Conservation (phyloP, 1,284 basidiomycete genomes). For the Marasmius oreades region DNA sequence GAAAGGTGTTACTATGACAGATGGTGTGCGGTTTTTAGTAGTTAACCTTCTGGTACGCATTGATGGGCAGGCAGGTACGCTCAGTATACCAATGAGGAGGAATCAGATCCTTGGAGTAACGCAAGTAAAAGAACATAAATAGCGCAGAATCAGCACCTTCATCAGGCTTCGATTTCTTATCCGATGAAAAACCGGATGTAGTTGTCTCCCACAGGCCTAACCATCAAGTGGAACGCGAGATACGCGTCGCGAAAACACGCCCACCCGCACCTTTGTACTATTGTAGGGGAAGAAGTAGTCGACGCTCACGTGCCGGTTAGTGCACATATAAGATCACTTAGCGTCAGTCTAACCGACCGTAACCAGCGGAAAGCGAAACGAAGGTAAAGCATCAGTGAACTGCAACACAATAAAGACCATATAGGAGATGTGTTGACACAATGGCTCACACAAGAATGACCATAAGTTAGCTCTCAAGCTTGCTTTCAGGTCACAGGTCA, state of each 20-base stretch:
- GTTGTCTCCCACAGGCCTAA: conserved; percentile 21
- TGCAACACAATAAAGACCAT: background rate
- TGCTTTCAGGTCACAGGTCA: conserved; percentile 12
- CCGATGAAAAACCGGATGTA: conserved; percentile 12
- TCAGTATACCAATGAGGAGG: no score
- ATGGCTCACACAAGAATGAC: conserved; percentile 17
- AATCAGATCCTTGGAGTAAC: no score
- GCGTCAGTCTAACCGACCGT: conserved; percentile 8
- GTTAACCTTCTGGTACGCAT: no score
- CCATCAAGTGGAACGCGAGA: conserved; percentile 14
- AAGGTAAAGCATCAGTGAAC: conserved; percentile 15
- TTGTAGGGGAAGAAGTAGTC: no score
- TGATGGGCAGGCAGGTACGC: no score
- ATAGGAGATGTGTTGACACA: no score
- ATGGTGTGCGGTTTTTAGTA: no score
- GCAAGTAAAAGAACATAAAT: no score
- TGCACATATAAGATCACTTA: no score
- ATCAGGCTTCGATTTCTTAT: conserved; percentile 3
- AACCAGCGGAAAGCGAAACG: conserved; percentile 14
- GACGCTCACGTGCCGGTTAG: no score
- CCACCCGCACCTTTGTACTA: conserved; percentile 19
- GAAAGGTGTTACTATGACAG: no score
- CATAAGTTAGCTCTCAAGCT: conserved; percentile 17
- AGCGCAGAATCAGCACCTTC: background rate
- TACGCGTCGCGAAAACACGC: conserved; percentile 16